Evolutionary conservation across 2,329 filamentous ascomycete genomes (phyloP).

Genomic region (Calonectria pauciramosa): DNA sequence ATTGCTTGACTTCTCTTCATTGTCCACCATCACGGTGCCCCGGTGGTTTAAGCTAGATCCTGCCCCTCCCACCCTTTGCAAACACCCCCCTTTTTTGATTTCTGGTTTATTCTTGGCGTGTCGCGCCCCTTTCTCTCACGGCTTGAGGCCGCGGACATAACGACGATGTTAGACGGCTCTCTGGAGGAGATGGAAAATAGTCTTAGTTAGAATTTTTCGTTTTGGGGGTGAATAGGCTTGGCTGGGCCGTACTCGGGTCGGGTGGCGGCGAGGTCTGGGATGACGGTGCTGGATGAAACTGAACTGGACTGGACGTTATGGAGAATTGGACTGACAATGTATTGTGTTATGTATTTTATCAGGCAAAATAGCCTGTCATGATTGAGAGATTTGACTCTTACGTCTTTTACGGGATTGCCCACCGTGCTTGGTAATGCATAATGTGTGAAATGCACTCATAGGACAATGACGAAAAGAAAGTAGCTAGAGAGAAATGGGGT

Average conservation of each 20-base stretch:
- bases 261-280: conserved; percentile 24
- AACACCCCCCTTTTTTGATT: conserved; percentile 29
- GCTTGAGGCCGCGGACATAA: conserved; percentile 27
- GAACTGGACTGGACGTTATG: conserved; percentile 18
- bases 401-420: background rate
- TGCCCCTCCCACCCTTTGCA: conserved; percentile 26
- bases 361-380: conserved; percentile 17
- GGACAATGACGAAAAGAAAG: background rate
- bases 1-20: conserved; percentile 18
- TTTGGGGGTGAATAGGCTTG: conserved; percentile 11
- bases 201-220: conserved; percentile 29
- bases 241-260: conserved; percentile 6
- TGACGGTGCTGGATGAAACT: conserved; percentile 31
- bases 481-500: background rate
- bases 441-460: background rate
- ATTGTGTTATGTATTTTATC: conserved; percentile 34
- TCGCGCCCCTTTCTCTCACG: conserved; percentile 26
- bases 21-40: conserved; percentile 18
- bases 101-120: conserved; percentile 32
- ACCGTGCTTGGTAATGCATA: background rate
- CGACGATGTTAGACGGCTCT: conserved; percentile 30
- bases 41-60: conserved; percentile 12
- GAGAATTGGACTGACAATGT: conserved; percentile 28
- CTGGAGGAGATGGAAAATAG: conserved; percentile 21
- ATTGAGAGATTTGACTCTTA: conserved; percentile 16